A percentile compares a stretch with the other conserved stretches of the same genome.
Evolutionary conservation across 2,329 filamentous ascomycete species (phyloP).

Genomic region (Paracorniculantispora psalliotae): DNA sequence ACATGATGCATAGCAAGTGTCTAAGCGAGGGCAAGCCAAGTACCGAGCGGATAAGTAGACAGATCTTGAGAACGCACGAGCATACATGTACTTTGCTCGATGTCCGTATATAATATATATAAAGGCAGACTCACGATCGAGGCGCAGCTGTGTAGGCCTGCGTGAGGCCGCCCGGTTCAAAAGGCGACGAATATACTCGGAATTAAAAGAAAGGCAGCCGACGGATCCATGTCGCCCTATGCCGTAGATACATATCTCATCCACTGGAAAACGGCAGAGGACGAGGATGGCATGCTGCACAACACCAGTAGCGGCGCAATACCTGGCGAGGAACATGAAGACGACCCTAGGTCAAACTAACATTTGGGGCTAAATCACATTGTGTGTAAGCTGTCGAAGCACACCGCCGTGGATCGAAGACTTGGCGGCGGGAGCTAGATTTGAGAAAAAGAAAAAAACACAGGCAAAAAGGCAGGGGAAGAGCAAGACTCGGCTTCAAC

Average conservation of each 20-base stretch:
- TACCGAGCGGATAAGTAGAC: too few species aligned
- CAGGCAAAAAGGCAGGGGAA: background rate
- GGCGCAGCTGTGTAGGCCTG: background rate
- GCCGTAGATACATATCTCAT: background rate
- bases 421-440: slow-evolving; percentile 5
- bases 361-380: too few species aligned
- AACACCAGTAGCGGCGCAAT: background rate
- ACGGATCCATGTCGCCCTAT: background rate
- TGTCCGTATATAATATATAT: too few species aligned
- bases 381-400: background rate
- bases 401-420: background rate
- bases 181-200: background rate
- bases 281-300: slow-evolving; percentile 6
- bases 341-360: too few species aligned
- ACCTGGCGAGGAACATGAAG: background rate
- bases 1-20: background rate
- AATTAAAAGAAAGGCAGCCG: background rate
- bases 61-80: too few species aligned
- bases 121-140: too few species aligned
- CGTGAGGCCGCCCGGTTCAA: background rate
- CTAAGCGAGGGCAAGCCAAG: background rate
- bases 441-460: background rate
- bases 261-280: background rate
- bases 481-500: background rate
- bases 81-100: too few species aligned